Evolutionary conservation across 2,329 filamentous ascomycete species (phyloP).

Genomic region (Colletotrichum sp.): DNA sequence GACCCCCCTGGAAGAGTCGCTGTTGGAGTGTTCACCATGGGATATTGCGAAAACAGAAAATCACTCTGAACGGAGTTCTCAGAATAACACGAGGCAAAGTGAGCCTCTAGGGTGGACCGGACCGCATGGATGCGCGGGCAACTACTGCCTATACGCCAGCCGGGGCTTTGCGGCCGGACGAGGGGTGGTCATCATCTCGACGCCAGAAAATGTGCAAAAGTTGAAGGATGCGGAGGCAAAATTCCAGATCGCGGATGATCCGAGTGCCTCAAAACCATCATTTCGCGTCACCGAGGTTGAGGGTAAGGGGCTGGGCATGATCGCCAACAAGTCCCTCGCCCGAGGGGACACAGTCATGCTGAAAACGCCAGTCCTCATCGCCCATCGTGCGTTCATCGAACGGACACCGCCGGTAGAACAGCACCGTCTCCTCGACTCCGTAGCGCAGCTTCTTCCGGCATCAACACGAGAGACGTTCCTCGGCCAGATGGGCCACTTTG

Average conservation of each 20-base stretch:
- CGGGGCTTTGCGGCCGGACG: conserved; percentile 37
- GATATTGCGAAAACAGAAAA: neutral
- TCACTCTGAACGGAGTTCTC: neutral
- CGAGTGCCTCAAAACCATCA: neutral
- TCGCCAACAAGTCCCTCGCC: conserved; percentile 27
- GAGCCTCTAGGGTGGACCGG: conserved; percentile 10
- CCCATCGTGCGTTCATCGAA: conserved; percentile 22
- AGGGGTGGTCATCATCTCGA: conserved; percentile 45
- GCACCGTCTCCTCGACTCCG: conserved; percentile 3
- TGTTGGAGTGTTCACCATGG: neutral
- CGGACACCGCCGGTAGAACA: neutral
- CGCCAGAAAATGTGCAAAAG: conserved; percentile 22
- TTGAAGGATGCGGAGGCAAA: neutral
- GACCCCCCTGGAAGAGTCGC: conserved; percentile 1
- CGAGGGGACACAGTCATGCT: conserved; percentile 23
- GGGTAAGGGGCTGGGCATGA: conserved; percentile 28
- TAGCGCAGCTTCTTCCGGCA: neutral
- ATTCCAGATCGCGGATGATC: neutral
- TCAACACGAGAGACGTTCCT: conserved; percentile 7
- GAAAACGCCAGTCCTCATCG: conserved; percentile 16
- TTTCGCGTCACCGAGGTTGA: conserved; percentile 27
- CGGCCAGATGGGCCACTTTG: conserved; percentile 18
- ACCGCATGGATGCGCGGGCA: conserved; percentile 8
- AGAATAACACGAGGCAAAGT: neutral
- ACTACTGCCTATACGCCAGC: conserved; percentile 40